phyloP scores from a whole-genome alignment of 805 yeast genomes.

The Myxozyma geophila region DNA sequence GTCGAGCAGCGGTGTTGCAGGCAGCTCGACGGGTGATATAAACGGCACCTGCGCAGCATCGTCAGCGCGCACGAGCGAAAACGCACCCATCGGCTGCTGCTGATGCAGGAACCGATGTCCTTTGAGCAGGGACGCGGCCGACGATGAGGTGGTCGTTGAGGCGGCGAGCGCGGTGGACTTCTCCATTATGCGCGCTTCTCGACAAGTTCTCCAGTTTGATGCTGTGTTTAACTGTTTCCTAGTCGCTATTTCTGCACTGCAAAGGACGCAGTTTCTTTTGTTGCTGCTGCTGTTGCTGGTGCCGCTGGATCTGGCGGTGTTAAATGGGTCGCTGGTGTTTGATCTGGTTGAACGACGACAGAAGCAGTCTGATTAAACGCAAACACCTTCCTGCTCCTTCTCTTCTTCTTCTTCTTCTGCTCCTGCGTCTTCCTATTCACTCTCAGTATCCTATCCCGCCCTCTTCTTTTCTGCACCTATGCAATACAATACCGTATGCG shows the following conservation, averaged over 20 bases:
- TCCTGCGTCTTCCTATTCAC: not conserved
- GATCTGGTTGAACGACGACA: too few species aligned
- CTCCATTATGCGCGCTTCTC: too few species aligned
- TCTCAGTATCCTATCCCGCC: not conserved
- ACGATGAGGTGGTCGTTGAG: not conserved
- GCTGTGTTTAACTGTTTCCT: too few species aligned
- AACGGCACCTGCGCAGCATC: slow-evolving; percentile 31
- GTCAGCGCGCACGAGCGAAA: slow-evolving; percentile 34
- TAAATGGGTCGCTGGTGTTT: too few species aligned
- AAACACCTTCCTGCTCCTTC: not conserved
- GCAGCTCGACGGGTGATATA: slow-evolving; percentile 37
- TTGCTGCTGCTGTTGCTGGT: too few species aligned
- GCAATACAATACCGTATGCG: not conserved
- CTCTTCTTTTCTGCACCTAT: not conserved
- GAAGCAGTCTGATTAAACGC: too few species aligned
- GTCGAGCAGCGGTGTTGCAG: slow-evolving; percentile 15
- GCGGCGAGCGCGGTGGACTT: too few species aligned
- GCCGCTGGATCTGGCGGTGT: too few species aligned
- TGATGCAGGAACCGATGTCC: not conserved
- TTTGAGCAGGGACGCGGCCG: not conserved
- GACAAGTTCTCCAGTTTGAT: too few species aligned
- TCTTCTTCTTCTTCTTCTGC: not conserved
- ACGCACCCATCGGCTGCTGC: slow-evolving; percentile 29
- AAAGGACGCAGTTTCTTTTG: too few species aligned
- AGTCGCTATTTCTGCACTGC: too few species aligned